Base-by-base conservation (phyloP, 352 stramenopile genomes). In the Pilasporangium apinafurcum region DNA sequence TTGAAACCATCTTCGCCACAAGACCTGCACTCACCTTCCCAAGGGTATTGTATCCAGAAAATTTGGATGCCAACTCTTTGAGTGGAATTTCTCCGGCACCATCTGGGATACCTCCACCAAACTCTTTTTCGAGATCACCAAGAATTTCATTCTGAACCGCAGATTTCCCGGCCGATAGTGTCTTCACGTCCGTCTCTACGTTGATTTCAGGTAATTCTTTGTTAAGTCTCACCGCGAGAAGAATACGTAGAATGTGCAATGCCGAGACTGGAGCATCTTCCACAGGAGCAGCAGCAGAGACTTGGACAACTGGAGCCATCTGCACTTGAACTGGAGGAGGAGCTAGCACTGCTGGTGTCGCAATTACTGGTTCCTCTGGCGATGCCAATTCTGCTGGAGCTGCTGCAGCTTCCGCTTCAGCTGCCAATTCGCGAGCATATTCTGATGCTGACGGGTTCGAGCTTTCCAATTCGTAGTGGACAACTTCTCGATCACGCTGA, bases 111-210 rank as follows among this genome's bases (percentile, higher is more conserved):
- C 64, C 67, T 8, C 61, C 63, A 29, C 73, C 83, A 18, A 95
- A 95, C 46, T 95, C 84, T 54, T 90, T 89, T 46, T 88, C 82
- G 5, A 95, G 47, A 32, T 95, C 84, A 14, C 84, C 84, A 35
- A 92, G 66, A 33, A 94, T 86, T 44, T 95, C 84, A 45, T 95
- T 95, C 60, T 93, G 82, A 9, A 91, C 62, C 10, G 84, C 84
- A 29, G 76, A 92, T 53, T 95, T 94, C 30, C 84, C 84, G 20
- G 71, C 81, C 12, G 66, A 89, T 2, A 94, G 62, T 10, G 68
- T 80, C 60, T 93, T 89, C 13, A 95, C 63, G 24, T 86, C 72
- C 8, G 80, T 79, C 18, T 86, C 74, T 5, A 75, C 68, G 26
- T 65, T 74, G 27, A 95, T 71, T 30, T 92, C 78, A 17, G 35